Evolutionary conservation across 305 asterid genomes (phyloP).

Genomic region (Fraxinus paxiana): DNA sequence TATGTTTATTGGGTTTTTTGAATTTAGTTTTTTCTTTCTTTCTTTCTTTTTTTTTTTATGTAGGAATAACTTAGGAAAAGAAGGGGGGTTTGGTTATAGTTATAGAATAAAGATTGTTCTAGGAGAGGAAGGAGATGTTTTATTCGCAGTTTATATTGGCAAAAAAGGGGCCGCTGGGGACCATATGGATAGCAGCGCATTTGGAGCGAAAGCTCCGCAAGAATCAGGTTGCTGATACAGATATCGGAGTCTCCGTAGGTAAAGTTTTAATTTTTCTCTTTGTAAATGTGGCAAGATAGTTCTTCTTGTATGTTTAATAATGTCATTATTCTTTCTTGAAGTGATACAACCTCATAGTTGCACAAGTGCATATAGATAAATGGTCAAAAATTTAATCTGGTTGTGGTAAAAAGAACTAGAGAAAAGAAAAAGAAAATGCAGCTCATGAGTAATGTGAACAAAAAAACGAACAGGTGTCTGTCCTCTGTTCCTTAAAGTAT

Average conservation of each 20-base stretch:
- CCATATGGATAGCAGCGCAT: conserved; percentile 99
- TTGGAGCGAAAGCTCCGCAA: conserved; percentile 92
- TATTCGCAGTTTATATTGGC: conserved; percentile 95
- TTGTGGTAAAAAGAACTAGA: background rate
- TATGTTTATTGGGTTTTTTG: background rate
- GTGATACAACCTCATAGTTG: background rate
- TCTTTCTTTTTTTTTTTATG: background rate
- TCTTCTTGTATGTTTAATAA: background rate
- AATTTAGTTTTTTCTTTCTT: background rate
- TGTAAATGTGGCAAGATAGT: background rate
- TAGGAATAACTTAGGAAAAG: background rate
- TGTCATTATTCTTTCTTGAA: conserved; percentile 6
- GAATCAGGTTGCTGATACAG: conserved; percentile 99
- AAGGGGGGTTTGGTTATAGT: background rate
- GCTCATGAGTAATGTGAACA: background rate
- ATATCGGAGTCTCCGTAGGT: conserved; percentile 97
- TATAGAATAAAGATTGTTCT: background rate
- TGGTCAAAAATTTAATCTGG: background rate
- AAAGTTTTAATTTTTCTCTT: conserved; percentile 15
- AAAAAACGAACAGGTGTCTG: background rate
- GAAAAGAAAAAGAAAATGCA: background rate
- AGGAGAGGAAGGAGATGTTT: conserved; percentile 47
- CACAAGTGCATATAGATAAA: background rate
- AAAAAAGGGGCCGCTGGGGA: conserved; percentile 92
- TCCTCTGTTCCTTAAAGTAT: background rate